These are phyloP conservation scores for Aspergillus proliferans DNA, from an alignment of 2,329 filamentous ascomycete species.

Conservation along the genomic window DNA sequence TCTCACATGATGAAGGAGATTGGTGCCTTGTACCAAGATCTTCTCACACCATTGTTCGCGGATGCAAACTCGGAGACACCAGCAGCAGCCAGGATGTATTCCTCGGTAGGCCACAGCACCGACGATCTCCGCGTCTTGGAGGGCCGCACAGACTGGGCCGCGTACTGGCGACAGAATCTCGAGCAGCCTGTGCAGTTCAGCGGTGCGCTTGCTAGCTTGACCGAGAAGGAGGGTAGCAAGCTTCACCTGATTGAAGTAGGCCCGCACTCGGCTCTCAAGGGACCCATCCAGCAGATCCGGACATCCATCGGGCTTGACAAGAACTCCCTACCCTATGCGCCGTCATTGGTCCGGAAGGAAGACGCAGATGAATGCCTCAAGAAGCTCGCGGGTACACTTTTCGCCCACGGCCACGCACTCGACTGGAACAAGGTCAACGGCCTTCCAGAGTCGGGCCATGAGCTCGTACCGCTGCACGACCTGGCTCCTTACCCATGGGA, in stretches of 20 bases:
- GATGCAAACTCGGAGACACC: neutral
- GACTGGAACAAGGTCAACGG: slow-evolving; percentile 1
- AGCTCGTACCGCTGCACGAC: neutral
- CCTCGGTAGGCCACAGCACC: neutral
- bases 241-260: slow-evolving; percentile 18
- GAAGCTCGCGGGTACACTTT: neutral
- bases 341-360: neutral
- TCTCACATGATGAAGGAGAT: neutral
- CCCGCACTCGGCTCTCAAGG: slow-evolving; percentile 21
- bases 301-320: slow-evolving; percentile 2
- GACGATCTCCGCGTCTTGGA: neutral
- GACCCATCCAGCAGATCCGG: slow-evolving; percentile 12
- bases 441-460: too few species aligned
- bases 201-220: slow-evolving; percentile 7
- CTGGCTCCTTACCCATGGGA: slow-evolving; percentile 8
- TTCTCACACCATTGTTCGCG: neutral
- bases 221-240: neutral
- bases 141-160: neutral
- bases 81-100: neutral
- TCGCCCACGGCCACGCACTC: slow-evolving; percentile 3
- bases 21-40: neutral
- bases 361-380: neutral
- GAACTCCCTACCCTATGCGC: neutral
- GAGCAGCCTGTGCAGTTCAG: slow-evolving; percentile 30
- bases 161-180: slow-evolving; percentile 38